phyloP scores from a whole-genome alignment of 2,329 filamentous ascomycete species.

The Ilyonectria sp. region DNA sequence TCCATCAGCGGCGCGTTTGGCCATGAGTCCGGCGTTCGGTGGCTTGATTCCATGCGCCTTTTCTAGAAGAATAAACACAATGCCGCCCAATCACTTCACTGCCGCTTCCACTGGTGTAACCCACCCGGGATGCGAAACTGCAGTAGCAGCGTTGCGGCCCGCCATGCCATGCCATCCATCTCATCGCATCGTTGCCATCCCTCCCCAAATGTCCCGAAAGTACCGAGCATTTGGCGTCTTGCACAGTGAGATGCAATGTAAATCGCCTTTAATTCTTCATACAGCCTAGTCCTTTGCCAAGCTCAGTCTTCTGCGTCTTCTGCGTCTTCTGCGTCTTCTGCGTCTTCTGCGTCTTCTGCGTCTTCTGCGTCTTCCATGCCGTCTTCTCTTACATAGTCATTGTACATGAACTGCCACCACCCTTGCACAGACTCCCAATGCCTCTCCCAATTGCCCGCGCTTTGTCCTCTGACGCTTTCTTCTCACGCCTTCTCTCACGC shows the following conservation, averaged over 20 bases:
- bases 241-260: neutral
- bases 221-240: neutral
- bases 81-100: neutral
- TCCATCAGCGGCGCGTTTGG: neutral
- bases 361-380: slow-evolving; percentile 4
- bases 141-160: neutral
- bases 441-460: too few relatives aligned
- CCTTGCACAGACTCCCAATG: neutral
- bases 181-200: too few relatives aligned
- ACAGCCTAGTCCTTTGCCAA: slow-evolving; percentile 4
- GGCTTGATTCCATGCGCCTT: slow-evolving; percentile 12
- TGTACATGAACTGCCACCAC: neutral
- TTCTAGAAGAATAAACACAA: slow-evolving; percentile 12
- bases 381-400: neutral
- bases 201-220: too few relatives aligned
- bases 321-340: too few relatives aligned
- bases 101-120: neutral
- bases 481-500: neutral
- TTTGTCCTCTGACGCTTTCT: neutral
- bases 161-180: neutral
- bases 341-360: too few relatives aligned
- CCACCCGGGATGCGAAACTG: neutral
- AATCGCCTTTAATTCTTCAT: slow-evolving; percentile 2
- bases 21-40: neutral
- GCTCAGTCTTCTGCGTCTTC: slow-evolving; percentile 6